These are phyloP conservation scores for Aphanomyces cochlioides DNA, from an alignment of 352 stramenopile species.

Conservation along the genomic window DNA sequence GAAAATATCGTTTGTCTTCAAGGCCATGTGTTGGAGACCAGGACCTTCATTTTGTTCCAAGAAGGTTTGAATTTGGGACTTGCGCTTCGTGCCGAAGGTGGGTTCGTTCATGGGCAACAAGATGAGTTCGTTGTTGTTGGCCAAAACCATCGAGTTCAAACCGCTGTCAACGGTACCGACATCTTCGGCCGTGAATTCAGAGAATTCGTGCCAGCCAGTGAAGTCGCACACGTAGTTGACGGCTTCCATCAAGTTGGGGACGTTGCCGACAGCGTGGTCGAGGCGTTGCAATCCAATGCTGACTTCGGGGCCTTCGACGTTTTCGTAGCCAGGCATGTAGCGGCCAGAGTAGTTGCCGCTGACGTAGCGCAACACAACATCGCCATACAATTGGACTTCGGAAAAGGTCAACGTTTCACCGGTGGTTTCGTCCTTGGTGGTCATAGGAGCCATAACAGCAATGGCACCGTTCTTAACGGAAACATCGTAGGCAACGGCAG, in stretches of 20 bases:
- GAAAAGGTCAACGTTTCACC: constrained; percentile 56
- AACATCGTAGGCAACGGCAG: constrained; percentile 62
- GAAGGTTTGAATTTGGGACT: constrained; percentile 96
- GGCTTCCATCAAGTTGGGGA: constrained; percentile 83
- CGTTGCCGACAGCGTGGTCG: constrained; percentile 89
- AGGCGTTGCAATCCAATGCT: constrained; percentile 80
- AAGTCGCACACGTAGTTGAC: constrained; percentile 79
- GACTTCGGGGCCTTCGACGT: constrained; percentile 47
- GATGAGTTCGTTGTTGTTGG: constrained; percentile 91
- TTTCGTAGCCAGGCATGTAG: constrained; percentile 74
- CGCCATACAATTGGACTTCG: constrained; percentile 84
- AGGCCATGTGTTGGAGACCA: constrained; percentile 95
- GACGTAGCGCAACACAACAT: constrained; percentile 85
- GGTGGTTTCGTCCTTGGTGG: constrained; percentile 54
- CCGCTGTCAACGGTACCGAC: constrained; percentile 93
- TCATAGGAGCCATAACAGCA: constrained; percentile 52
- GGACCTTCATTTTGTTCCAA: constrained; percentile 93
- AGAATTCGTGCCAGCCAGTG: constrained; percentile 90
- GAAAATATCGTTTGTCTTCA: constrained; percentile 97
- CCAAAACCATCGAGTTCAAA: constrained; percentile 93
- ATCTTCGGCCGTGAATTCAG: constrained; percentile 93
- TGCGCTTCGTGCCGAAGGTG: constrained; percentile 88
- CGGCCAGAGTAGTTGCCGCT: constrained; percentile 67
- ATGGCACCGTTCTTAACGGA: constrained; percentile 70
- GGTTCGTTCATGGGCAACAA: constrained; percentile 95